phyloP scores from a whole-genome alignment of 2,329 filamentous ascomycete genomes.

The Pseudocercospora cruenta region DNA sequence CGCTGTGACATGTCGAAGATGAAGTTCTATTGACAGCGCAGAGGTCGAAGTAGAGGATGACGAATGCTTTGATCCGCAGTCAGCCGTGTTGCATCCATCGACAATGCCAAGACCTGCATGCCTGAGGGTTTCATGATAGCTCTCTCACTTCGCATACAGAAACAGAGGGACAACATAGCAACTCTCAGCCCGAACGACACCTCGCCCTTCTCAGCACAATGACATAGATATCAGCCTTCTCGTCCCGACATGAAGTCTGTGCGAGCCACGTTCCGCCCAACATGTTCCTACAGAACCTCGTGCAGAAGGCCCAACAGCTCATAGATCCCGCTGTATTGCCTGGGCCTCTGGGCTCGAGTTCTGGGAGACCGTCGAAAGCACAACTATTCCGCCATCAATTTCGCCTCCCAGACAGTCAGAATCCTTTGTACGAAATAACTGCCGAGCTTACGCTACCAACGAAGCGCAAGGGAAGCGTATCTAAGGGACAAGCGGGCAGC shows the following conservation, averaged over 20 bases:
- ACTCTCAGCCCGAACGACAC: background rate
- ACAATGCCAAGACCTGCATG: conserved; percentile 3
- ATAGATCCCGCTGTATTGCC: conserved; percentile 83
- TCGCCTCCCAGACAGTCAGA: conserved; percentile 88
- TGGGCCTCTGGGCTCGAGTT: conserved; percentile 59
- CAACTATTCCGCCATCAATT: conserved; percentile 95
- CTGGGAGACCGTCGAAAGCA: conserved; percentile 87
- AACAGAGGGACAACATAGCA: background rate
- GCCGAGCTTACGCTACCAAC: conserved; percentile 86
- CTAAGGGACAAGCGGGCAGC: conserved; percentile 34
- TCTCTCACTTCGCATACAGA: background rate
- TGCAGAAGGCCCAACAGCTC: conserved; percentile 83
- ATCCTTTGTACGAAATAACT: conserved; percentile 92
- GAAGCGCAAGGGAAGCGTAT: conserved; percentile 54
- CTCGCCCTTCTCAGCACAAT: background rate
- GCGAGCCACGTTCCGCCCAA: conserved; percentile 9
- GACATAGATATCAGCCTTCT: conserved; percentile 7
- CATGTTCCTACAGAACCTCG: conserved; percentile 76
- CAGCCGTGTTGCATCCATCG: background rate
- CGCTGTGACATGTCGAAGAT: background rate
- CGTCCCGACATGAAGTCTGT: conserved; percentile 21
- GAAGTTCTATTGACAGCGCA: background rate
- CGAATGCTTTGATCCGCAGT: conserved; percentile 2
- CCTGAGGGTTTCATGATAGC: background rate
- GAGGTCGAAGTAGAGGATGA: background rate